phyloP scores from a whole-genome alignment of 192 early-diverging fungal species.

The Backusella macrospora region DNA sequence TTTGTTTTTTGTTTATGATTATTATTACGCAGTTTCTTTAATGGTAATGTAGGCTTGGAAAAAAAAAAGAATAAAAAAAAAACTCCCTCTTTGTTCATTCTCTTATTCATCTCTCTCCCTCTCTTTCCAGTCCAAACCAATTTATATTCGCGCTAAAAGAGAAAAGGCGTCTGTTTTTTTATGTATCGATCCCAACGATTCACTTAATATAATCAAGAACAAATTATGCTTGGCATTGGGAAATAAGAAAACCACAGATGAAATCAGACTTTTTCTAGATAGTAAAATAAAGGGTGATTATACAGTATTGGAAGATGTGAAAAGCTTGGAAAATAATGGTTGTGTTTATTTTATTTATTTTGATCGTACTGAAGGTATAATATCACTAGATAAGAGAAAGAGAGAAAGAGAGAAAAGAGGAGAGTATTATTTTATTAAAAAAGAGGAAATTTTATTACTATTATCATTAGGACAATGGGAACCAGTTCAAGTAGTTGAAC shows the following conservation, averaged over 20 bases:
- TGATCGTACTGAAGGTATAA: conserved; percentile 13
- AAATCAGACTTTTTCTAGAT: conserved; percentile 8
- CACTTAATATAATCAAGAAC: background rate
- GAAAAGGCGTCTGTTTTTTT: conserved; percentile 15
- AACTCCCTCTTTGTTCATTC: background rate
- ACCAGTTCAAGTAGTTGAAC: conserved; percentile 2
- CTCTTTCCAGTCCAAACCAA: background rate
- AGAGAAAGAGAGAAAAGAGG: background rate
- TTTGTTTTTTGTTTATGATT: too few species aligned
- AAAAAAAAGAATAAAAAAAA: too few species aligned
- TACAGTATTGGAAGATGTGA: background rate
- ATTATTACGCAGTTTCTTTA: too few species aligned
- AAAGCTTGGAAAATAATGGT: background rate
- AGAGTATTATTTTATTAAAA: too few species aligned
- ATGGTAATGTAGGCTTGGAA: too few species aligned
- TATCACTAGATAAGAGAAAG: background rate
- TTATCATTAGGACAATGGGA: conserved; percentile 28
- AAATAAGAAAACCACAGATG: conserved; percentile 4
- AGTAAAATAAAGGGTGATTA: conserved; percentile 1
- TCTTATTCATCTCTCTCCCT: background rate
- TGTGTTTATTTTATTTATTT: conserved; percentile 22
- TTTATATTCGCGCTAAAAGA: conserved; percentile 15
- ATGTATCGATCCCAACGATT: background rate
- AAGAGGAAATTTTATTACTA: background rate
- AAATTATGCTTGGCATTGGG: conserved; percentile 15